Conservation (phyloP, 495 filamentous ascomycete species). For the Tetracladium marchalianum region DNA sequence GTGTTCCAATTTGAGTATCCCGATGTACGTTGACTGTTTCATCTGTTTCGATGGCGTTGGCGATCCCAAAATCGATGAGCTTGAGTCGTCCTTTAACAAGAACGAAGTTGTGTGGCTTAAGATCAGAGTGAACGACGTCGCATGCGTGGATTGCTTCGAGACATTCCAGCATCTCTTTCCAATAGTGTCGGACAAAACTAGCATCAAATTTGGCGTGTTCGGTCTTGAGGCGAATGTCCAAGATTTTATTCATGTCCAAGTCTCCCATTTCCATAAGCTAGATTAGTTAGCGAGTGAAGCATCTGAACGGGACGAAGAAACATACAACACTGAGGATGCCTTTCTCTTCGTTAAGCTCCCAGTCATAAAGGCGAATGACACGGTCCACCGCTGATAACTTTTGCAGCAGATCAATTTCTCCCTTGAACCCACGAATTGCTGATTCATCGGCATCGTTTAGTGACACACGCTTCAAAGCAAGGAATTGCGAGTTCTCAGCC, state of each 20-base stretch:
- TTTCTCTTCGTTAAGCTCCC: slow-evolving; percentile 84
- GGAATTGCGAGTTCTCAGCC: slow-evolving; percentile 90
- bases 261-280: slow-evolving; percentile 97
- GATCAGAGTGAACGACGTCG: slow-evolving; percentile 91
- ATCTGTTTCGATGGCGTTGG: slow-evolving; percentile 87
- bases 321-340: slow-evolving; percentile 72
- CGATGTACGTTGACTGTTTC: slow-evolving; percentile 96
- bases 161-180: slow-evolving; percentile 98
- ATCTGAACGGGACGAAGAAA: slow-evolving; percentile 6
- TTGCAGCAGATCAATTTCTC: slow-evolving; percentile 87
- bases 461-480: slow-evolving; percentile 87
- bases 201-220: slow-evolving; percentile 73
- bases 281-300: slow-evolving; percentile 3
- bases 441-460: slow-evolving; percentile 80
- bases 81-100: slow-evolving; percentile 77
- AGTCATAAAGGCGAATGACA: slow-evolving; percentile 84
- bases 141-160: slow-evolving; percentile 76
- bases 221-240: slow-evolving; percentile 59
- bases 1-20: slow-evolving; percentile 88
- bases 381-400: slow-evolving; percentile 75
- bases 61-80: slow-evolving; percentile 93
- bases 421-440: slow-evolving; percentile 82
- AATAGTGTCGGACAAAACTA: slow-evolving; percentile 90
- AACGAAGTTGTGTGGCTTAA: slow-evolving; percentile 93
- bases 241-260: slow-evolving; percentile 82